phyloP scores from a whole-genome alignment of 768 basidiomycete genomes.

The Boletus edulis region DNA sequence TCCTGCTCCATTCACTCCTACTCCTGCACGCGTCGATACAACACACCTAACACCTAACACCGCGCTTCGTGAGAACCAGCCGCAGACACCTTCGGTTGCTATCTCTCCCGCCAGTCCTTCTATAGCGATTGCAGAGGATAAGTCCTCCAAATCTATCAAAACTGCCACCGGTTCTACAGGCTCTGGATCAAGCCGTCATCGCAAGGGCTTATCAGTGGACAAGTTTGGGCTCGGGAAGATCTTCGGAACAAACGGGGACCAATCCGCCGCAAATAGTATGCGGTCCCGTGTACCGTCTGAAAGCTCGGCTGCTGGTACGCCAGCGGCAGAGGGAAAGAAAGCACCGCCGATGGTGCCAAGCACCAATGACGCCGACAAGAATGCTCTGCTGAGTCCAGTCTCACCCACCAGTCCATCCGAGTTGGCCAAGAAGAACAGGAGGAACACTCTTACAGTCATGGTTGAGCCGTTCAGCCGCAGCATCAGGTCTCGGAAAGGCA shows the following conservation, averaged over 20 bases:
- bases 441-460: slow-evolving; percentile 88
- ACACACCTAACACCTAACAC: slow-evolving; percentile 22
- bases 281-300: slow-evolving; percentile 45
- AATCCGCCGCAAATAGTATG: slow-evolving; percentile 29
- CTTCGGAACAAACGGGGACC: slow-evolving; percentile 48
- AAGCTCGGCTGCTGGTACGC: slow-evolving; percentile 29
- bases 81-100: slow-evolving; percentile 30
- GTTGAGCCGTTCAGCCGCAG: slow-evolving; percentile 69
- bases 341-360: slow-evolving; percentile 1
- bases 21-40: slow-evolving; percentile 19
- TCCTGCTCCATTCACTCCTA: slow-evolving; percentile 21
- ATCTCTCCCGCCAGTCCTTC: slow-evolving; percentile 46
- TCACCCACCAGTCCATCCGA: slow-evolving; percentile 23
- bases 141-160: slow-evolving; percentile 27
- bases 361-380: slow-evolving; percentile 23
- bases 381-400: slow-evolving; percentile 37
- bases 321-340: slow-evolving; percentile 19
- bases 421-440: slow-evolving; percentile 55
- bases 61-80: slow-evolving; percentile 27
- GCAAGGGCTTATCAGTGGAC: slow-evolving; percentile 73
- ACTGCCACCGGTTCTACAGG: slow-evolving; percentile 34
- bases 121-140: slow-evolving; percentile 28
- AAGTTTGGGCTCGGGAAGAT: slow-evolving; percentile 78
- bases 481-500: slow-evolving; percentile 36
- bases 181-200: slow-evolving; percentile 50